phyloP scores from a whole-genome alignment of 306 rosid genomes.

The Casuarina glauca region DNA sequence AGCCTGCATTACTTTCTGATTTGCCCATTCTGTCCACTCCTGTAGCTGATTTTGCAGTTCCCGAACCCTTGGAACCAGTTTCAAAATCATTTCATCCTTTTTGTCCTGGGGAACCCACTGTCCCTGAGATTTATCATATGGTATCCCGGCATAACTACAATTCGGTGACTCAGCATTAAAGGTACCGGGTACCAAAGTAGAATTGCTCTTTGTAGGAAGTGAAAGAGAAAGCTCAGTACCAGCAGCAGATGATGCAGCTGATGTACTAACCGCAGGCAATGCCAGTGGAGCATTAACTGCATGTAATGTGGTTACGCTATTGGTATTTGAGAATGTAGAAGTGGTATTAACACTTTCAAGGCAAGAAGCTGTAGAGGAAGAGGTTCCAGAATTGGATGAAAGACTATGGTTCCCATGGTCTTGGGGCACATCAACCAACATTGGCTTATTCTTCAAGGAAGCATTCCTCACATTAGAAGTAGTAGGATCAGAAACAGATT shows the following conservation, averaged over 20 bases:
- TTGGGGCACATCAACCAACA: constrained; percentile 61
- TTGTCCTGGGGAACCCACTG: constrained; percentile 70
- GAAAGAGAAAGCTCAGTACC: constrained; percentile 85
- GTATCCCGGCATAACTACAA: constrained; percentile 47
- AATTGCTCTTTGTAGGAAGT: constrained; percentile 47
- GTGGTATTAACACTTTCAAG: constrained; percentile 39
- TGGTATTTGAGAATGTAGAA: constrained; percentile 37
- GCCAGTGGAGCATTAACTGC: constrained; percentile 25
- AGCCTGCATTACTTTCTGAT: constrained; percentile 97
- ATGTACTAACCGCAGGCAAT: constrained; percentile 22
- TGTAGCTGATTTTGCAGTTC: constrained; percentile 81
- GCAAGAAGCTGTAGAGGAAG: constrained; percentile 41
- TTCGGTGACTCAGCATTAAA: constrained; percentile 41
- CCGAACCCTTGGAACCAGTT: constrained; percentile 61
- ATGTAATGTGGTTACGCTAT: constrained; percentile 29
- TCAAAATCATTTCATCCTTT: constrained; percentile 79
- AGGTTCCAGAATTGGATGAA: constrained; percentile 45
- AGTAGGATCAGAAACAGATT: constrained; percentile 65
- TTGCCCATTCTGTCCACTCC: constrained; percentile 97
- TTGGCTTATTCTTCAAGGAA: constrained; percentile 70
- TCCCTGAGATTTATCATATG: constrained; percentile 56
- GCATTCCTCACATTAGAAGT: constrained; percentile 64
- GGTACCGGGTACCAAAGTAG: constrained; percentile 39
- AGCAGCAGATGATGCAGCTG: constrained; percentile 43
- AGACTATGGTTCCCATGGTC: constrained; percentile 44